Evolutionary conservation across 2,329 filamentous ascomycete species (phyloP), one percentile per base, ranked within the genome.

Genomic region (Alternaria rosae): DNA sequence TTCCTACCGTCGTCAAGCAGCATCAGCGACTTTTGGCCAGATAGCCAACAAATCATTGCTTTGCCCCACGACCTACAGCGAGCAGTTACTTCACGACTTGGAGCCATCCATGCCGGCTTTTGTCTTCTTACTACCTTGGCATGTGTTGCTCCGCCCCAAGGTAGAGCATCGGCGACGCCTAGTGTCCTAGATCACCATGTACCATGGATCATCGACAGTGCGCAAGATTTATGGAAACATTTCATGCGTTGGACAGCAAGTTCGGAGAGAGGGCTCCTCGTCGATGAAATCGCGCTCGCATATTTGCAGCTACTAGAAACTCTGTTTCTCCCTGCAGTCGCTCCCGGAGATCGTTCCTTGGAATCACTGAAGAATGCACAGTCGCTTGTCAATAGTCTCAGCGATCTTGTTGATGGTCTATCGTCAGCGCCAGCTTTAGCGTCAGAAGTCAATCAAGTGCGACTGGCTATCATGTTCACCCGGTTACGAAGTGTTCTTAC

Each of bases 31-130:
- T 75, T 80, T 38, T 82, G 72, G 75, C 77, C 71, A 11, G 73
- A 80, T 25, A 77, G 78, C 47, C 76, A 81, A 41, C 72, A 78
- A 30, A 71, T 77, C 11, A 76, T 83, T 57, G 80, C 80, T 6
- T 64, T 83, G 17, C 80, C 81, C 11, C 76, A 80, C 38, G 77
- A 78, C 21, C 74, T 77, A 41, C 82, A 83, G 50, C 71, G 66
- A 30, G 70, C 58, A 5, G 64, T 77, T n/a, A 64, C 57, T 11
- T 74, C 70, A 21, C 72, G 61, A 15, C 54, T 58, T 3, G 70
- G 67, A 42, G 73, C 76, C 4, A 66, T 74, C 10, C 65, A 74
- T 35, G 57, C 77, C 25, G 74, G 69, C 0, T 66, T 78, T 25
- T 70, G 61, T 20, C 63, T 78, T 20, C 66, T 77, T 15, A 44